phyloP scores from a whole-genome alignment of 306 rosid species.

The Trifolium pratense region DNA sequence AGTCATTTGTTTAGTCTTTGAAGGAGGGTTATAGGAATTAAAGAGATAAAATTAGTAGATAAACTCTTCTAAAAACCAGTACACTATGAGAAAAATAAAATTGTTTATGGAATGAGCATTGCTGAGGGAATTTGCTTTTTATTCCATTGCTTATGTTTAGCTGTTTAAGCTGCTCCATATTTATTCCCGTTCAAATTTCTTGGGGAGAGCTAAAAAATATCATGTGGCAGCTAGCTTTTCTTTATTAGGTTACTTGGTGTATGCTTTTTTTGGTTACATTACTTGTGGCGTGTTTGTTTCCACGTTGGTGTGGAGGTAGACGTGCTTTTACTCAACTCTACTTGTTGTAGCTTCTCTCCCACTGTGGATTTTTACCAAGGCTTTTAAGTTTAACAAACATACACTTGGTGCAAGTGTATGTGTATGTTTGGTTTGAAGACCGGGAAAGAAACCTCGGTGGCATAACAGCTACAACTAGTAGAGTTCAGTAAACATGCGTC shows the following conservation, averaged over 20 bases:
- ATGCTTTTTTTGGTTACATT: neutral
- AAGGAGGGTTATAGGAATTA: constrained; percentile 21
- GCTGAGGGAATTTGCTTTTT: neutral
- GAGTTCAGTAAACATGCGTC: too few relatives aligned
- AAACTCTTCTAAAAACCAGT: neutral
- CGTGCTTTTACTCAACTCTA: too few relatives aligned
- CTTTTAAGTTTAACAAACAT: too few relatives aligned
- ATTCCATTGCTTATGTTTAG: neutral
- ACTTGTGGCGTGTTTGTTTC: too few relatives aligned
- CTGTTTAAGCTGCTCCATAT: neutral
- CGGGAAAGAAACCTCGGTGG: too few relatives aligned
- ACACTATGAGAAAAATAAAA: neutral
- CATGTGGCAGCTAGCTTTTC: neutral
- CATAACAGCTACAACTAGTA: too few relatives aligned
- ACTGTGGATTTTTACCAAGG: too few relatives aligned
- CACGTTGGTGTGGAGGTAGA: too few relatives aligned
- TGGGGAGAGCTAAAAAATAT: constrained; percentile 1
- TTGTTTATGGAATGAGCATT: neutral
- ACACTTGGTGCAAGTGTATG: too few relatives aligned
- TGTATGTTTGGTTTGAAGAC: too few relatives aligned
- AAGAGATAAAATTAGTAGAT: neutral
- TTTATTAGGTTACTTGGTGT: neutral
- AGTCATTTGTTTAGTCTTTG: constrained; percentile 19
- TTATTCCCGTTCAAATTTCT: constrained; percentile 18
- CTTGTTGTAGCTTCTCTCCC: too few relatives aligned